These are phyloP conservation scores for Saccharomyces hybrid DNA, from an alignment of 1,139 yeast species.

Conservation along the genomic window DNA sequence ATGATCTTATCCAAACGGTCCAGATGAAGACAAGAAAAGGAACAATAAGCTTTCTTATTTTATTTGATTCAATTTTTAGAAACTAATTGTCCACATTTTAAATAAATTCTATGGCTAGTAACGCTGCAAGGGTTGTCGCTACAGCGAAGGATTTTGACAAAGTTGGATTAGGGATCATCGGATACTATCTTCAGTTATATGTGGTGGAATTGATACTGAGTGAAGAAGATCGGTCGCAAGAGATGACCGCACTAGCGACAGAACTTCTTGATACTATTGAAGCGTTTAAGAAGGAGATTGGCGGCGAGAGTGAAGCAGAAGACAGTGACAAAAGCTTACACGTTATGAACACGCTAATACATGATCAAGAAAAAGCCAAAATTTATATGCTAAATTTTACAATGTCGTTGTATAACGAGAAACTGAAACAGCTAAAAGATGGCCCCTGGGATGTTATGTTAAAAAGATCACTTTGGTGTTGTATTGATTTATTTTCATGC, in stretches of 20 bases:
- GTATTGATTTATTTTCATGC: constrained; percentile 25
- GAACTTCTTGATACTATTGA: constrained; percentile 25
- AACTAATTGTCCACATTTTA: neutral
- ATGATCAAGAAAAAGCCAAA: constrained; percentile 26
- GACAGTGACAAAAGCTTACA: constrained; percentile 1
- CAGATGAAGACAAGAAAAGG: neutral
- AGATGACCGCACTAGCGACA: constrained; percentile 19
- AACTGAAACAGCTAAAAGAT: constrained; percentile 19
- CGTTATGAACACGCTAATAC: constrained; percentile 13
- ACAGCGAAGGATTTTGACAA: constrained; percentile 23
- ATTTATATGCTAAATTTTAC: constrained; percentile 24
- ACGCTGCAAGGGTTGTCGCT: constrained; percentile 9
- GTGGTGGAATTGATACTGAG: constrained; percentile 23
- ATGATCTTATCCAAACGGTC: neutral
- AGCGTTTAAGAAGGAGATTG: constrained; percentile 16
- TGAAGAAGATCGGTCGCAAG: constrained; percentile 16
- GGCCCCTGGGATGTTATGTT: constrained; percentile 20
- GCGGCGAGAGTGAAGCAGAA: constrained; percentile 10
- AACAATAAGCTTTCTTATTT: neutral
- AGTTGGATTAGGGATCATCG: constrained; percentile 20
- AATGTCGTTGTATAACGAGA: constrained; percentile 26
- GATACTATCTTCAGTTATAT: constrained; percentile 27
- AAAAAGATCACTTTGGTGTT: constrained; percentile 28
- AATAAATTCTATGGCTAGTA: neutral
- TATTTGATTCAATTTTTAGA: neutral